These are phyloP conservation scores for Penicillium sp. DNA, from an alignment of 2,329 filamentous ascomycete species.

Conservation along the genomic window DNA sequence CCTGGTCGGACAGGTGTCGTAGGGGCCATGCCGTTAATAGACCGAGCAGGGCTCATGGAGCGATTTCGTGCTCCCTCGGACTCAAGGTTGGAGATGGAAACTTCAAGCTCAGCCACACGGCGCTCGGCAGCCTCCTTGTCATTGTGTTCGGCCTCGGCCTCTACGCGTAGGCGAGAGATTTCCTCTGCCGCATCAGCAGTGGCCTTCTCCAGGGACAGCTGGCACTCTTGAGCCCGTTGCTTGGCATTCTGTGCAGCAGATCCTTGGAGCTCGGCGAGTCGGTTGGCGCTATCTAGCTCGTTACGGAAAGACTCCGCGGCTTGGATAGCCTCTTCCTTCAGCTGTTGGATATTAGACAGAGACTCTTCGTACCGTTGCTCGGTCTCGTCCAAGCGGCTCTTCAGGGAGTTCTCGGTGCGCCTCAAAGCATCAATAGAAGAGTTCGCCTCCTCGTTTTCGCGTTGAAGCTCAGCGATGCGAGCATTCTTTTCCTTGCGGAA, in stretches of 20 bases:
- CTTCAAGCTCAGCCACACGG: conserved; percentile 65
- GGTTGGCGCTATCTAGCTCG: conserved; percentile 77
- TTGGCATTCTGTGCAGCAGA: conserved; percentile 62
- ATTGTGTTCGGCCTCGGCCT: conserved; percentile 57
- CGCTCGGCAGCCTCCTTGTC: conserved; percentile 64
- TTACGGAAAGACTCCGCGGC: conserved; percentile 85
- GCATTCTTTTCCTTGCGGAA: conserved; percentile 94
- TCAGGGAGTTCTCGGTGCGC: conserved; percentile 76
- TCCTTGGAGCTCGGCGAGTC: conserved; percentile 73
- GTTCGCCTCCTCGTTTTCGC: conserved; percentile 80
- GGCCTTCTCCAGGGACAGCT: conserved; percentile 56
- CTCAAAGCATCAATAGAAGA: conserved; percentile 75
- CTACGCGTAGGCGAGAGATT: conserved; percentile 54
- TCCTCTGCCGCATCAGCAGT: conserved; percentile 65
- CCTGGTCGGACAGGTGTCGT: conserved; percentile 52
- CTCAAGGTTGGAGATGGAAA: conserved; percentile 61
- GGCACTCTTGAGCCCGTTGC: conserved; percentile 60
- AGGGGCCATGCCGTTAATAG: conserved; percentile 50
- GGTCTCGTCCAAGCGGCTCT: conserved; percentile 77
- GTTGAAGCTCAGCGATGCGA: conserved; percentile 83
- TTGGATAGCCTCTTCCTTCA: conserved; percentile 78
- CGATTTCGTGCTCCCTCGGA: conserved; percentile 49
- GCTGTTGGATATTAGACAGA: conserved; percentile 76
- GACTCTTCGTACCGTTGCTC: conserved; percentile 86
- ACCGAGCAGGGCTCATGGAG: conserved; percentile 56